Evolutionary conservation across 768 basidiomycete species (phyloP).

Genomic region (Polyporus arcularius): DNA sequence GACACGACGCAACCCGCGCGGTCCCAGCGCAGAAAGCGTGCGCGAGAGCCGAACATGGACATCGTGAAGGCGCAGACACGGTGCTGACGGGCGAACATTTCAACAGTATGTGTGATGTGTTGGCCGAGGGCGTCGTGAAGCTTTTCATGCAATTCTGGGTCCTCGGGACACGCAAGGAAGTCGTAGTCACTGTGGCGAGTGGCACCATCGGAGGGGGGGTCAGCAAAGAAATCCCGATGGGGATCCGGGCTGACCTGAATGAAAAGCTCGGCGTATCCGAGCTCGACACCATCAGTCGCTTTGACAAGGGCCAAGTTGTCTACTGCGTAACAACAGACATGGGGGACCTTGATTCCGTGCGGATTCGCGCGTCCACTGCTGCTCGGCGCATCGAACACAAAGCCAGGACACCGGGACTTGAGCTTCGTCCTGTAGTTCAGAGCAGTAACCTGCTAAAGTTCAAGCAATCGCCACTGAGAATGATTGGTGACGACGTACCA

Average conservation of each 20-base stretch:
- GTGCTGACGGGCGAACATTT: conserved; percentile 28
- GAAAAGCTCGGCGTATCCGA: conserved; percentile 8
- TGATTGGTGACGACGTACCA: background rate
- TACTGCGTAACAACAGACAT: conserved; percentile 1
- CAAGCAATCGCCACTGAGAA: background rate
- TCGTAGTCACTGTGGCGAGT: conserved; percentile 29
- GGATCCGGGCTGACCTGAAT: conserved; percentile 1
- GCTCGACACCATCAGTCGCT: background rate
- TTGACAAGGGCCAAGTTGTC: background rate
- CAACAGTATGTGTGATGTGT: background rate
- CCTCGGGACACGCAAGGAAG: background rate
- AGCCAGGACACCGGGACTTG: conserved; percentile 8
- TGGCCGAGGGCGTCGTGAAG: background rate
- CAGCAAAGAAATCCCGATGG: background rate
- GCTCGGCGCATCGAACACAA: background rate
- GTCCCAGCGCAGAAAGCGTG: conserved; percentile 37
- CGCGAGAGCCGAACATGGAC: conserved; percentile 26
- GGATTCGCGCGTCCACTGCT: background rate
- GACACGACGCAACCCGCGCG: conserved; percentile 36
- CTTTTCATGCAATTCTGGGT: background rate
- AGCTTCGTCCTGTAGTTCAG: background rate
- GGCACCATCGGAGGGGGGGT: background rate
- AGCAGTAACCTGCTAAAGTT: background rate
- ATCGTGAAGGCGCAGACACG: conserved; percentile 32
- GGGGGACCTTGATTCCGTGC: background rate